A percentile compares a stretch with the other conserved stretches of the same genome.
Conservation (phyloP, 257 asterid genomes). For the Przewalskia tangutica region DNA sequence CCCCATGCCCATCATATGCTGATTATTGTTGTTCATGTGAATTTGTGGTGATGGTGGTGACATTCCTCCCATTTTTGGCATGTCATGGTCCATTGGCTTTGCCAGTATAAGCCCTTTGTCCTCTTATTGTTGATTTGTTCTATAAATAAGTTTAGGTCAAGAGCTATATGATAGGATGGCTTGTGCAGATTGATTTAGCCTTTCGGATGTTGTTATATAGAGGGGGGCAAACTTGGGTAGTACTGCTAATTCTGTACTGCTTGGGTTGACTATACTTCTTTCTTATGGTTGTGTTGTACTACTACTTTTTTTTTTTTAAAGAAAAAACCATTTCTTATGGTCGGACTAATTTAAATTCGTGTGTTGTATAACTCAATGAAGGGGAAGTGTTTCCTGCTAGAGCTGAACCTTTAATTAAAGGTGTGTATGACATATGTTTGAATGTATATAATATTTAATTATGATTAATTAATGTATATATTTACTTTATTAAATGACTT, state of each 20-base stretch:
- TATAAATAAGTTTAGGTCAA: neutral
- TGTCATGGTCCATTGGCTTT: neutral
- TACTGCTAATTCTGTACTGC: neutral
- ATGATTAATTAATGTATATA: too few relatives aligned
- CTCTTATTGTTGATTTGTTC: neutral
- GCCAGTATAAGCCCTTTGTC: neutral
- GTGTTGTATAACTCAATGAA: too few relatives aligned
- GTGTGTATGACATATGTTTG: too few relatives aligned
- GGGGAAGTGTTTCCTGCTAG: too few relatives aligned
- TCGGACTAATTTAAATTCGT: too few relatives aligned
- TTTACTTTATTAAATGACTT: too few relatives aligned
- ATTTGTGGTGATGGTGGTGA: neutral
- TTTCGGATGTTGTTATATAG: neutral
- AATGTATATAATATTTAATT: too few relatives aligned
- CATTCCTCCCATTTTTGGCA: constrained; percentile 2
- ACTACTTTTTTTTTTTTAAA: neutral
- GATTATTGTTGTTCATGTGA: neutral
- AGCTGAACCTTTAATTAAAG: too few relatives aligned
- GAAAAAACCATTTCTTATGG: neutral
- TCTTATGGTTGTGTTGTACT: neutral
- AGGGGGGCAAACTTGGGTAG: neutral
- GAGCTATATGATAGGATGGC: neutral
- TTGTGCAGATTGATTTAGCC: neutral
- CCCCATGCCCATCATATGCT: neutral
- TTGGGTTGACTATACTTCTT: neutral